Base-by-base conservation (phyloP, 2,329 filamentous ascomycete genomes). In the Sporothrix pallida region DNA sequence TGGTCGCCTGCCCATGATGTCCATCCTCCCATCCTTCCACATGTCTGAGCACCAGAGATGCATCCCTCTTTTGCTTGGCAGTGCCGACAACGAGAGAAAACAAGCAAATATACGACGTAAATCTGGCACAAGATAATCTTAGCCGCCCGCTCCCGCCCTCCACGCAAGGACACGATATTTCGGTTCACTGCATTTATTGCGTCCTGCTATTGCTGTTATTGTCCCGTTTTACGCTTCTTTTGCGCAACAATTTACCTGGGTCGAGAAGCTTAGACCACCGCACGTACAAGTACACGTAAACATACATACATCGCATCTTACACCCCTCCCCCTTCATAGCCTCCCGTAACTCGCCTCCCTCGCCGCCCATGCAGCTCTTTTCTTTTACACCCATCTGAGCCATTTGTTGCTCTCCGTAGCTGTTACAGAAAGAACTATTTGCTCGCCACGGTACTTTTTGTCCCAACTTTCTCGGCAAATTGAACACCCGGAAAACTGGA, bases 161-260 rank as follows among this genome's bases (percentile, higher is more conserved):
- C 62, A 17, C 42, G 5, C 42, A 13, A 9, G 12, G 8, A 6
- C 31, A 37, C 31, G 31, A 37, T 37, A 37, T 37, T 37, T 37
- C n/a, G 20, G 10, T 9, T 56, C 20, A 1, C 52, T 12, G 10
- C 26, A 3, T 37, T 37, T 56, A 26, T 56, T 23, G 52, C 20
- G 12, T 56, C 3, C 58, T 63, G 4, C 44, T 20, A 44, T 46
- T 46, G n/a, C 52, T 62, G 15, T 62, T 63, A 44, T 42, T 44
- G n/a, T 7, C 12, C 62, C 15, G 0, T 65, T 67, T 48, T 48
- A 67, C 42, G n/a, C 62, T 48, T 31, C 65, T 52, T 52, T 68
- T 68, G 52, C 65, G 65, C 65, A 68, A 68, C 65, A n/a, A 26
- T 37, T 67, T 46, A 48, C 42, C 20, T 63, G 44, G 62, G 42